Percentiles rank a stretch among this genome's conserved stretches.
phyloP scores from a whole-genome alignment of 176 grass and related monocot genomes.

The Olyra latifolia region DNA sequence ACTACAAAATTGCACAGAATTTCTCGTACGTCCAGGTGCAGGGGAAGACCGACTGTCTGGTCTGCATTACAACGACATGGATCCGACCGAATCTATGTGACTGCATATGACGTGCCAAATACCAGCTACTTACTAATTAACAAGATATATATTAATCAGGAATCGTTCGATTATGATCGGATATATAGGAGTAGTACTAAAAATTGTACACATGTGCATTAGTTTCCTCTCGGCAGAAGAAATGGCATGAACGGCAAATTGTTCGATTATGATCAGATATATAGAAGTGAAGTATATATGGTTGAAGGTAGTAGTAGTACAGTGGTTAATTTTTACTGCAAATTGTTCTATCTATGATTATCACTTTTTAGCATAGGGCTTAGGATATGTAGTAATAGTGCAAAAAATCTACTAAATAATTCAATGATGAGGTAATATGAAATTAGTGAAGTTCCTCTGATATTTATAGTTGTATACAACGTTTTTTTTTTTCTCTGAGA shows the following conservation, averaged over 20 bases:
- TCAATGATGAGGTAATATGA: not conserved
- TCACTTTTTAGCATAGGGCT: not conserved
- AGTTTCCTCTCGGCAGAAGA: too few relatives aligned
- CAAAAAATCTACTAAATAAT: not conserved
- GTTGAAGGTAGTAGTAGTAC: not conserved
- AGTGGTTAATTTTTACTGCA: not conserved
- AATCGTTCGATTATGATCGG: not conserved
- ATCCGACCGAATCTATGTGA: not conserved
- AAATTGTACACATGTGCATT: too few relatives aligned
- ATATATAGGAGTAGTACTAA: too few relatives aligned
- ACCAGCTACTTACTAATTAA: not conserved
- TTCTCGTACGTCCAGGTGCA: conserved; percentile 21
- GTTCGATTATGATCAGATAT: too few relatives aligned
- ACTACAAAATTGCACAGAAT: not conserved
- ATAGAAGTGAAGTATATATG: too few relatives aligned
- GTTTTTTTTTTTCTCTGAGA: not conserved
- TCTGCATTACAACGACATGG: not conserved
- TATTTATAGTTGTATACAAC: not conserved
- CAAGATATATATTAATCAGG: not conserved
- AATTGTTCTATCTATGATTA: not conserved
- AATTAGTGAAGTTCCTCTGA: not conserved
- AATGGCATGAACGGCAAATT: too few relatives aligned
- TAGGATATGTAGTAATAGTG: not conserved
- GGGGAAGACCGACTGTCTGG: not conserved
- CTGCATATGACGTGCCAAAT: not conserved